Evolutionary conservation across 192 early-diverging fungal species (phyloP), one percentile per base, ranked within the genome.

Genomic region (Rhizophagus clarus): DNA sequence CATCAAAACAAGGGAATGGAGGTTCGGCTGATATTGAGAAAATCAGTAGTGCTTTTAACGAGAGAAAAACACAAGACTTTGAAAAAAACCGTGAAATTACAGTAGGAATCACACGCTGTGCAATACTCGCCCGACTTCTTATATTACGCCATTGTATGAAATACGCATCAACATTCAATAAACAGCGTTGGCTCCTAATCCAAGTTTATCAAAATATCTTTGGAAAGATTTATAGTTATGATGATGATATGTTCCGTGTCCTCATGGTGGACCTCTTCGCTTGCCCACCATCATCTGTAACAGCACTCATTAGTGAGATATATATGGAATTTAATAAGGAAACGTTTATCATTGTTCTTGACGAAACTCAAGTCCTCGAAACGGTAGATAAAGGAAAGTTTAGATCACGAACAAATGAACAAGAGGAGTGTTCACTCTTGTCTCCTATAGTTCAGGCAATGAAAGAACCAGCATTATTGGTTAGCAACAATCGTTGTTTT

Each of bases 111-210:
- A 71, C 17, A 45, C 32, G 42, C 22, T 71, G 69, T 40, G n/a
- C n/a, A 71, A 71, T 71, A 42, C 69, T 71, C 20, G 40, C 69
- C 5, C 69, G 69, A 42, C 34, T 71, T 15, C 42, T 71, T 11
- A 71, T 71, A 37, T 37, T 71, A 34, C 5, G 12, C 15, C 12
- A 72, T 47, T 72, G 70, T 47, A 10, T 37, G 3, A 45, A 37
- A 3, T 29, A 0, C 4, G 5, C 11, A 24, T 9, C 32, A 24
- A 40, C 70, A 22, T 42, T 72, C 70, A 72, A 47, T 28, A 3
- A 5, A 72, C 40, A 72, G 26, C 40, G 70, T 8, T 72, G 40
- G 70, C 2, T 24, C 22, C 5, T 72, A 0, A 1, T 72, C 7
- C 40, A 72, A 26, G 7, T 14, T 22, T 72, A n/a, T n/a, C 70